Base-by-base conservation (phyloP, 2,329 filamentous ascomycete species). In the Hymenoscyphus occultus region DNA sequence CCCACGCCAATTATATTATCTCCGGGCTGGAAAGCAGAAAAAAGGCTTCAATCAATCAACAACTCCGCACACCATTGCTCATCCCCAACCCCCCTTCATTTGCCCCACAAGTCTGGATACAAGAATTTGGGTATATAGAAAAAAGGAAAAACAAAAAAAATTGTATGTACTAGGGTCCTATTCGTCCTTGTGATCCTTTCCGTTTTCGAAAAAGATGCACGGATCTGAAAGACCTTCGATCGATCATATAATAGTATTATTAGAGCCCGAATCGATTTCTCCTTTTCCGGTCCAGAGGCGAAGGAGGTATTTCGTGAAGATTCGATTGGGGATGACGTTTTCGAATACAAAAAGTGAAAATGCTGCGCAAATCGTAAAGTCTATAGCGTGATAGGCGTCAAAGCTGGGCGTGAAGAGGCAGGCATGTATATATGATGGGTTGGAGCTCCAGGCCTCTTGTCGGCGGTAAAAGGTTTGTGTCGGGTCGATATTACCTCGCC, bases 101-200 rank as follows among this genome's bases (percentile, higher is more conserved):
- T 31, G 14, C 54, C 54, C 64, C 60, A 59, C 63, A 67, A 65
- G 42, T 66, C 54, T 68, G 65, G 62, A 71, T 70, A 74, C 69
- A 72, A 70, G 69, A 73, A 73, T 68, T 65, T 69, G 73, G 73
- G 73, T 74, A 74, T 74, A 74, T 72, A 70, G 65, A 73, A 72
- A 66, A 67, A 67, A 68, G 69, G 63, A 64, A 61, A 54, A 51
- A 56, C 42, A 57, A 65, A 59, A 64, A 64, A 31, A 45, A 45
- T 40, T 22, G 64, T 67, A 63, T 45, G 56, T 58, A 64, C 64
- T 28, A 51, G 5, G n/a, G n/a, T n/a, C n/a, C 45, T 9, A 22
- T 19, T 51, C 7, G 19, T 51, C 45, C 19, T 51, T 22, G 28
- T 35, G 35, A 7, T 35, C 35, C 35, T 35, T 35, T 35, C 35